A percentile compares a stretch with the other conserved stretches of the same genome.
These are phyloP conservation scores for Globisporangium polare DNA, from an alignment of 352 stramenopile genomes.

Conservation along the genomic window DNA sequence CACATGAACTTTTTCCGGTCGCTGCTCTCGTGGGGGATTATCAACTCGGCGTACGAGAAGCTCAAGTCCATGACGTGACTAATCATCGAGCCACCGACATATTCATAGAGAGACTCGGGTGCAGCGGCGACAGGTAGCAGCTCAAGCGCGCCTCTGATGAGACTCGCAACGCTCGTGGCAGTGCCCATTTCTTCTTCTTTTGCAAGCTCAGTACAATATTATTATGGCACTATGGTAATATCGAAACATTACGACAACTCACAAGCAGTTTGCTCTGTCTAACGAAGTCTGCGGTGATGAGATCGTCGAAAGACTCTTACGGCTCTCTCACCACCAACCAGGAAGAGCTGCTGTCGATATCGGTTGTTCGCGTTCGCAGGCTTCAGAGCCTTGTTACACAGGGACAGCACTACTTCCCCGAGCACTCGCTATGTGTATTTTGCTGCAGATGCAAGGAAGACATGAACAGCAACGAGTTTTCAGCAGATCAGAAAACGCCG, in stretches of 20 bases:
- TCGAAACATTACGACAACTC: background rate
- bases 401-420: too few relatives aligned
- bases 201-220: slow-evolving; percentile 9
- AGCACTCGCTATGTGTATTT: too few relatives aligned
- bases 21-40: slow-evolving; percentile 87
- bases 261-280: background rate
- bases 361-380: too few relatives aligned
- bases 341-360: too few relatives aligned
- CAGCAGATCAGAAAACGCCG: too few relatives aligned
- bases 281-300: background rate
- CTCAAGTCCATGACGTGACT: slow-evolving; percentile 70
- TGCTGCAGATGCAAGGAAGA: too few relatives aligned
- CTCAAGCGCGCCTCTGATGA: background rate
- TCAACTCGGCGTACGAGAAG: slow-evolving; percentile 89
- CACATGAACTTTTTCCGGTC: slow-evolving; percentile 89
- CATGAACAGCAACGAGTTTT: too few relatives aligned
- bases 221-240: slow-evolving; percentile 6
- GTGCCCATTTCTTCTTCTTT: background rate
- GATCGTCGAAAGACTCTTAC: background rate
- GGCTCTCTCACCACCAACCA: too few relatives aligned
- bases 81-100: background rate
- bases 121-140: background rate
- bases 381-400: too few relatives aligned
- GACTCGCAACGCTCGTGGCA: too few relatives aligned
- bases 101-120: background rate